These are phyloP conservation scores for Mortierella sp. DNA, from an alignment of 371 early-diverging fungal genomes.

Conservation along the genomic window DNA sequence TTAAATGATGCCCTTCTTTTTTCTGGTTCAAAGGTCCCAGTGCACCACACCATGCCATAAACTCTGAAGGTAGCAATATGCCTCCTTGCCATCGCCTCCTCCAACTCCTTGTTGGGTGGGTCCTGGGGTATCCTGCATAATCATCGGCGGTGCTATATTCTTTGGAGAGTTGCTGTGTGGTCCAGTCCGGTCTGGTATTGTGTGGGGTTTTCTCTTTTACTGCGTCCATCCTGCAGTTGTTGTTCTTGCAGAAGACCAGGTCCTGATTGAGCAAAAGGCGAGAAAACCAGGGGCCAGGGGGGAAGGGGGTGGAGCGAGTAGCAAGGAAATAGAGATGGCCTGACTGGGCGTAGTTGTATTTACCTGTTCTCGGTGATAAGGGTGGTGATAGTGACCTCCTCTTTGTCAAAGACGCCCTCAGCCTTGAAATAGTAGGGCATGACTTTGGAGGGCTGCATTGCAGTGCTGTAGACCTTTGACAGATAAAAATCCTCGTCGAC, in stretches of 20 bases:
- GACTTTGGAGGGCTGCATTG: constrained; percentile 75
- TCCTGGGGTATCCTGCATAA: constrained; percentile 6
- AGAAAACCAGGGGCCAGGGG: not conserved
- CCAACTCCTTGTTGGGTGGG: not conserved
- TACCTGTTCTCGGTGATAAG: constrained; percentile 74
- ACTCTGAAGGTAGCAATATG: not conserved
- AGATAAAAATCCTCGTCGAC: constrained; percentile 66
- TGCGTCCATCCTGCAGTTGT: not conserved
- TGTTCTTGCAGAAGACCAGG: not conserved
- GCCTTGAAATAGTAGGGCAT: constrained; percentile 74
- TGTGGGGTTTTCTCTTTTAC: not conserved
- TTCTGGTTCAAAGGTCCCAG: not conserved
- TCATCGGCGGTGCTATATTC: not conserved
- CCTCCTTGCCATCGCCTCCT: not conserved
- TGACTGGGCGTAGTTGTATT: not conserved
- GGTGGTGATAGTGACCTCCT: constrained; percentile 76
- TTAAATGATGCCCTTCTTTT: not conserved
- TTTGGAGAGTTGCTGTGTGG: not conserved
- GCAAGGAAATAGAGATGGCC: not conserved
- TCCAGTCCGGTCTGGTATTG: not conserved
- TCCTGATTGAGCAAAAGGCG: not conserved
- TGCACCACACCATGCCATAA: not conserved
- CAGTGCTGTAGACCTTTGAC: constrained; percentile 73
- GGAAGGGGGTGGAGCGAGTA: too few species aligned
- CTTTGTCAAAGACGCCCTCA: constrained; percentile 61